Conservation (phyloP, 2,329 filamentous ascomycete species). For the Colletotrichum musicola region DNA sequence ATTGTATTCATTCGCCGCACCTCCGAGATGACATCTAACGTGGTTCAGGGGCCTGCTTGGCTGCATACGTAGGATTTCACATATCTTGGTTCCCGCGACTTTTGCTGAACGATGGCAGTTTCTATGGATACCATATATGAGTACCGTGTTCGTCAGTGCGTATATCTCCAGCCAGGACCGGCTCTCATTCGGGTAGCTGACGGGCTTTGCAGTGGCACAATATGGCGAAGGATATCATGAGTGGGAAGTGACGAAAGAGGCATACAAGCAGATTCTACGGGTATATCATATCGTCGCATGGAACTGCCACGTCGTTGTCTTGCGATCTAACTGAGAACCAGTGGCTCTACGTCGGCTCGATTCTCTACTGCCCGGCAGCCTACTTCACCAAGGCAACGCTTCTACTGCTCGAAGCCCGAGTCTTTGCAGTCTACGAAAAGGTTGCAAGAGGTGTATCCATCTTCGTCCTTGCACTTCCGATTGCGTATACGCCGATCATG, state of each 20-base stretch:
- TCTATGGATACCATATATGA: slow-evolving; percentile 6
- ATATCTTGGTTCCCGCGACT: neutral
- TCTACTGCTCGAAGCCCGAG: slow-evolving; percentile 46
- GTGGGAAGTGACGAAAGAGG: slow-evolving; percentile 40
- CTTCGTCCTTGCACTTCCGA: slow-evolving; percentile 43
- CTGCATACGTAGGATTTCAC: slow-evolving; percentile 1
- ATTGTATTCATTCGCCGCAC: too few relatives aligned
- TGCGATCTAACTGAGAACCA: neutral
- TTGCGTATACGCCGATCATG: slow-evolving; percentile 45
- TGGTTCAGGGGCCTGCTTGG: neutral
- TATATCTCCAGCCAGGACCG: neutral
- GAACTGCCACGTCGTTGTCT: neutral
- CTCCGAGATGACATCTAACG: neutral
- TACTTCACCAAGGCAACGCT: slow-evolving; percentile 47
- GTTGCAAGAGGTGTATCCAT: slow-evolving; percentile 43
- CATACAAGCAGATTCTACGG: slow-evolving; percentile 31
- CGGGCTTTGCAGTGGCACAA: slow-evolving; percentile 33
- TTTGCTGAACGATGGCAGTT: neutral
- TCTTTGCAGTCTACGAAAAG: slow-evolving; percentile 44
- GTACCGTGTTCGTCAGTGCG: slow-evolving; percentile 12
- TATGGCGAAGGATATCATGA: slow-evolving; percentile 41
- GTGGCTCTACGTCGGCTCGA: slow-evolving; percentile 45
- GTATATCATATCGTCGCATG: neutral
- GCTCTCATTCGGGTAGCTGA: neutral
- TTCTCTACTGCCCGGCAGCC: slow-evolving; percentile 46